A percentile compares a stretch with the other conserved stretches of the same genome.
Evolutionary conservation across 2,329 filamentous ascomycete species (phyloP).

Genomic region (Eutypella sp.): DNA sequence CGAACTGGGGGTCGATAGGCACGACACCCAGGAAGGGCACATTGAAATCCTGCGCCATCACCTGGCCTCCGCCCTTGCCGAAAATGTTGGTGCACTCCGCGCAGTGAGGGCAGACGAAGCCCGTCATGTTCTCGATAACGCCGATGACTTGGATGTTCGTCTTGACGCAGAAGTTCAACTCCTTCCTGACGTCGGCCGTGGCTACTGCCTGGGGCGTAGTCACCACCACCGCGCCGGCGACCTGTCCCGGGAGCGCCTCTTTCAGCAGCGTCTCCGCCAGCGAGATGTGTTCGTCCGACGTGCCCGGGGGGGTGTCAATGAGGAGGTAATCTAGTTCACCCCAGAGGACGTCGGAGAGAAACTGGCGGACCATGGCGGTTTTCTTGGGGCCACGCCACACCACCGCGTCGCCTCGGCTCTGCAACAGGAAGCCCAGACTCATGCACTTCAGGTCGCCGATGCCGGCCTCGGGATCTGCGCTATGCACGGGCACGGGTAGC

Average conservation of each 20-base stretch:
- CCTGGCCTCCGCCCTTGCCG: slow-evolving; percentile 79
- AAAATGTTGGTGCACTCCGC: slow-evolving; percentile 91
- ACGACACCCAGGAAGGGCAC: slow-evolving; percentile 82
- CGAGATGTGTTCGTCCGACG: slow-evolving; percentile 94
- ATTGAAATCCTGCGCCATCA: slow-evolving; percentile 82
- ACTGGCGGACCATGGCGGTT: slow-evolving; percentile 97
- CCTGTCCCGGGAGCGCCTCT: slow-evolving; percentile 57
- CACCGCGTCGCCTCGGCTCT: slow-evolving; percentile 79
- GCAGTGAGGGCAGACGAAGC: slow-evolving; percentile 76
- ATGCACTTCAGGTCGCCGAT: slow-evolving; percentile 73
- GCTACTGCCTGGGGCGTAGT: slow-evolving; percentile 94
- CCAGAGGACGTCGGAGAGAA: slow-evolving; percentile 89
- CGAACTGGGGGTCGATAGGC: slow-evolving; percentile 90
- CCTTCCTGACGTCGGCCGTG: slow-evolving; percentile 89
- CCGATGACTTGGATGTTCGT: slow-evolving; percentile 75
- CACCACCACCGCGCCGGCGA: slow-evolving; percentile 86
- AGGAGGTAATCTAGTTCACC: slow-evolving; percentile 82
- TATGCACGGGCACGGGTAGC: slow-evolving; percentile 82
- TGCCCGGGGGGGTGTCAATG: slow-evolving; percentile 93
- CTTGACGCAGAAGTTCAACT: slow-evolving; percentile 89
- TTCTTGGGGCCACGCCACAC: slow-evolving; percentile 99
- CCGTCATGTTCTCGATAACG: slow-evolving; percentile 95
- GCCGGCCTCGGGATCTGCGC: slow-evolving; percentile 43
- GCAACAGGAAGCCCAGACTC: slow-evolving; percentile 87
- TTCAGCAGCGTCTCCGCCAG: slow-evolving; percentile 79